Conservation (phyloP, 2,329 filamentous ascomycete species). For the Trematosphaeria pertusa region DNA sequence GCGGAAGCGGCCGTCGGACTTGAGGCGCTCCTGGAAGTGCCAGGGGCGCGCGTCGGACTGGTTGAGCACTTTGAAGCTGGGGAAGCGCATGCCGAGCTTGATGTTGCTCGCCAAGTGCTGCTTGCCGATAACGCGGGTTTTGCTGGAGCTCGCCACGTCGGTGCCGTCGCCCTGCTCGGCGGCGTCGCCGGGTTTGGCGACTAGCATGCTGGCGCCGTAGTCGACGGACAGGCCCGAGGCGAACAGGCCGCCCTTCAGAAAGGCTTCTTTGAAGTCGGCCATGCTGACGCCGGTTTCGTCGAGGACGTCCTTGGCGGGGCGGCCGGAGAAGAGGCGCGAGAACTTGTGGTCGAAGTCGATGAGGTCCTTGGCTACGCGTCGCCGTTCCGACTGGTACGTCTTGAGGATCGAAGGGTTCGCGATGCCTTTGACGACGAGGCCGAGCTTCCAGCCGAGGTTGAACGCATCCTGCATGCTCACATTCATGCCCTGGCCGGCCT, state of each 20-base stretch:
- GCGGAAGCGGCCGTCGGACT: conserved; percentile 65
- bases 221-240: conserved; percentile 65
- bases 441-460: conserved; percentile 66
- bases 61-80: conserved; percentile 65
- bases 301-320: conserved; percentile 64
- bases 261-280: conserved; percentile 67
- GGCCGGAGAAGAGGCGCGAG: conserved; percentile 54
- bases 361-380: conserved; percentile 68
- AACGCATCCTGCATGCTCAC: conserved; percentile 72
- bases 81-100: conserved; percentile 64
- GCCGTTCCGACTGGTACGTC: conserved; percentile 63
- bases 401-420: conserved; percentile 53
- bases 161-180: conserved; percentile 57
- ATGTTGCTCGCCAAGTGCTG: conserved; percentile 55
- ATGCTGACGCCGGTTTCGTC: conserved; percentile 68
- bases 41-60: conserved; percentile 64
- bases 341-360: conserved; percentile 64
- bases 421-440: conserved; percentile 55
- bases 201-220: conserved; percentile 63
- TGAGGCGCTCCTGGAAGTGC: conserved; percentile 65
- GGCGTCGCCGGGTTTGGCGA: conserved; percentile 59
- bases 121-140: conserved; percentile 39
- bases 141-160: conserved; percentile 43
- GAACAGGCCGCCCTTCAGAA: conserved; percentile 67
- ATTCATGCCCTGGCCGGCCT: conserved; percentile 76